These are phyloP conservation scores for Sarocladium strictum DNA, from an alignment of 2,329 filamentous ascomycete genomes.

Conservation along the genomic window DNA sequence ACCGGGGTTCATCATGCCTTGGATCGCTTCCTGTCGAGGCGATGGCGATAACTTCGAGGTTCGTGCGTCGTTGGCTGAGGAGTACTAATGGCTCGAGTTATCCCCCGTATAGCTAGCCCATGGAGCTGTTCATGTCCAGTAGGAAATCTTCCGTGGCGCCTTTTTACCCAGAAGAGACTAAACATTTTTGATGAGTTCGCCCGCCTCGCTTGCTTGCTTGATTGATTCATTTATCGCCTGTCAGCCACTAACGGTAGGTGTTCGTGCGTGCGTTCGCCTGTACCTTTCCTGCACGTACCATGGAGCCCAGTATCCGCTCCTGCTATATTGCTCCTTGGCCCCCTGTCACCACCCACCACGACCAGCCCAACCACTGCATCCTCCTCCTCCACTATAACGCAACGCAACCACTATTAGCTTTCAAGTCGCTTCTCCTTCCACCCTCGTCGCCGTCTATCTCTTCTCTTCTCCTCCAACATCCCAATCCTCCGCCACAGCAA, in stretches of 20 bases:
- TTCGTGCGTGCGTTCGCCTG: background rate
- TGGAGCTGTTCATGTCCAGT: too few species aligned
- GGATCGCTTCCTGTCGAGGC: background rate
- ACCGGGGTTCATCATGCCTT: background rate
- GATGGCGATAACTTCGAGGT: background rate
- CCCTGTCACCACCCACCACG: background rate
- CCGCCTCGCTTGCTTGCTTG: background rate
- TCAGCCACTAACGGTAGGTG: background rate
- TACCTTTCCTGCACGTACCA: background rate
- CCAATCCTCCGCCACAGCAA: constrained; percentile 6
- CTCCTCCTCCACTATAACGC: background rate
- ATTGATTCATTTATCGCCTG: background rate
- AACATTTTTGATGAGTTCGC: too few species aligned
- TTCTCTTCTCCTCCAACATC: constrained; percentile 14
- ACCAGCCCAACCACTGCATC: background rate
- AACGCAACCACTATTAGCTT: background rate
- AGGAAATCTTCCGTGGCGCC: too few species aligned
- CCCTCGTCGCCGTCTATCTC: constrained; percentile 3
- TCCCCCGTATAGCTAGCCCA: background rate
- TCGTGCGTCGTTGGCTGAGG: background rate
- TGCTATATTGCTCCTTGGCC: background rate
- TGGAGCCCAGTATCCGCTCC: background rate
- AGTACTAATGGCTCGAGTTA: too few species aligned
- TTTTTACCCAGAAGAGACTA: too few species aligned
- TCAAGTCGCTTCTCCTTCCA: background rate